Conservation (phyloP, 2,329 filamentous ascomycete species). For the Allantophomopsis cytisporea region DNA sequence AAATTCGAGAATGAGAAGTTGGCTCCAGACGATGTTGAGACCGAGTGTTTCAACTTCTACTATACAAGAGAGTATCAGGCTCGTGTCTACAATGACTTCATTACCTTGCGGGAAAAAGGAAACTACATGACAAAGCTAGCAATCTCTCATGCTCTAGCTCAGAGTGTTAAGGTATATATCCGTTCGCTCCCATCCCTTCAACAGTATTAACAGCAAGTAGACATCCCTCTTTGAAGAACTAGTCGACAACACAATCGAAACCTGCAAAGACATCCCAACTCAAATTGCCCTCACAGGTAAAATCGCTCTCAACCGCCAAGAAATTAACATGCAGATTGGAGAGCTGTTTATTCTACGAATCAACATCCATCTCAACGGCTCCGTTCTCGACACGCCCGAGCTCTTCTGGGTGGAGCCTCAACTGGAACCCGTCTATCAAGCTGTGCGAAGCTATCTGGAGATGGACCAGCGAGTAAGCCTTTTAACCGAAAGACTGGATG, state of each 20-base stretch:
- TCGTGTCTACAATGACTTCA: conserved; percentile 98
- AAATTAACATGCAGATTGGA: conserved; percentile 99
- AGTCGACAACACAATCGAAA: conserved; percentile 84
- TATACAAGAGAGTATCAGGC: conserved; percentile 97
- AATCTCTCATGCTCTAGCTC: conserved; percentile 88
- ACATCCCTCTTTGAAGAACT: conserved; percentile 94
- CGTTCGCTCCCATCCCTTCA: background rate
- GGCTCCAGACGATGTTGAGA: conserved; percentile 77
- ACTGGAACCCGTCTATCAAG: conserved; percentile 90
- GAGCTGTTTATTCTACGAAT: conserved; percentile 96
- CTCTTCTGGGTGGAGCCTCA: conserved; percentile 98
- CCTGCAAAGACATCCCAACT: conserved; percentile 82
- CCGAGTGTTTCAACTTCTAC: conserved; percentile 98
- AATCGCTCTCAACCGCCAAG: conserved; percentile 71
- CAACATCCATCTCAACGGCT: conserved; percentile 95
- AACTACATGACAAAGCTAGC: conserved; percentile 98
- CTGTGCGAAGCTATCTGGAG: conserved; percentile 88
- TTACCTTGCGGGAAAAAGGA: conserved; percentile 81
- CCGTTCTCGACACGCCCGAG: conserved; percentile 90
- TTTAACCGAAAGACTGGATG: conserved; percentile 78
- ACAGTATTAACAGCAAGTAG: conserved; percentile 21
- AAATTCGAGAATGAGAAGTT: conserved; percentile 92
- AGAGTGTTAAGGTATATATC: conserved; percentile 69
- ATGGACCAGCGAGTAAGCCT: conserved; percentile 93
- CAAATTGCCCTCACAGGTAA: conserved; percentile 89